Base-by-base conservation (phyloP, 208 protist genomes). In the Porcisia deanei region DNA sequence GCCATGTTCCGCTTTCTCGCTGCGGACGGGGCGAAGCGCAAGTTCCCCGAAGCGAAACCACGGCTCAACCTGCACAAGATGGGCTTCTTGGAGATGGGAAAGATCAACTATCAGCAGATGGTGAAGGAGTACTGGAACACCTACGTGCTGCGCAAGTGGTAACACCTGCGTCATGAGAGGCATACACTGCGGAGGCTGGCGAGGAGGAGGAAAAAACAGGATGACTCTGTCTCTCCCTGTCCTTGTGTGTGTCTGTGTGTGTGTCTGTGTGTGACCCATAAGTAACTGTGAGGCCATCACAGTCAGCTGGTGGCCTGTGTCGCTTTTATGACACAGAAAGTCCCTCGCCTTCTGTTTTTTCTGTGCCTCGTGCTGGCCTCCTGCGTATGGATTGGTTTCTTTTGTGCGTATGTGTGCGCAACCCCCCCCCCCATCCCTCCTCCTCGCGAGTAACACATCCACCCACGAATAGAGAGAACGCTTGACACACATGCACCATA, bases 71-170 rank as follows among this genome's bases (percentile, higher is more conserved):
- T 97, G 12, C 87, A 95, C 84, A 95, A 93, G 85, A 95, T 94
- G 89, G 89, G 91, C 67, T 95, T 97, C 71, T 55, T 95, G 10
- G 89, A 97, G 61, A 95, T 97, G 93, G 85, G 85, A 0, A 91
- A 90, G 78, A 89, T 95, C 12, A 97, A 97, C 85, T 94, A 91
- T 85, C 92, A 81, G 82, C 89, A 94, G 73, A 93, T 95, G 88
- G 84, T 78, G 73, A 97, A 97, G 84, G 91, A 97, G 85, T 97
- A 95, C 85, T 97, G 88, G 88, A 95, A 95, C 78, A 93, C 87
- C 20, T 97, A 97, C 73, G 79, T 97, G 49, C 86, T 93, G 88
- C 88, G 91, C 25, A 86, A 88, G 64, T 97, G 93, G 93, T 97
- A 84, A 80, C 34, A 43, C 10, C 60, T 6, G 61, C 59, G 16